These are phyloP conservation scores for Pyricularia grisea DNA, from an alignment of 2,329 filamentous ascomycete species.

Conservation along the genomic window DNA sequence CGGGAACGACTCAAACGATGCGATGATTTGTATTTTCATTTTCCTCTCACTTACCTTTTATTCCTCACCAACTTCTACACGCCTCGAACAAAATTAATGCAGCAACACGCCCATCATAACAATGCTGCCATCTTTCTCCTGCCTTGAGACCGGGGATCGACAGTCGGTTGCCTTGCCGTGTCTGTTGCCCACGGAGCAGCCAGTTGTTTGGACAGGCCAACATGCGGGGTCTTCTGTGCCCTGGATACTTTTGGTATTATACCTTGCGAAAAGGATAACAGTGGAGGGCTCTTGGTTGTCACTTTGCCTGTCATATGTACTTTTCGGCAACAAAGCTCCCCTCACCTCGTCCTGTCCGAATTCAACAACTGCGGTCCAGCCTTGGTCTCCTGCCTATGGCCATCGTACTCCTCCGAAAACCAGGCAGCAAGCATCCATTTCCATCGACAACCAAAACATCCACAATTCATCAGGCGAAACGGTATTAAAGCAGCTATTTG, in stretches of 20 bases:
- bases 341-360: not conserved
- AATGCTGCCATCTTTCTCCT: not conserved
- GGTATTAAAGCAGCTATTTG: not conserved
- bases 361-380: not conserved
- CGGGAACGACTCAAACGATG: constrained; percentile 9
- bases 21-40: not conserved
- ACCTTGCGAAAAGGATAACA: not conserved
- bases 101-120: not conserved
- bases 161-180: not conserved
- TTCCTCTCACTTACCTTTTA: not conserved
- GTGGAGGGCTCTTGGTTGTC: not conserved
- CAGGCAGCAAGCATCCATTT: not conserved
- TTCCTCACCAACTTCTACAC: not conserved
- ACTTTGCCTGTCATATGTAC: not conserved
- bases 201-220: not conserved
- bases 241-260: not conserved
- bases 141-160: not conserved
- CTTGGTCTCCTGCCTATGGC: not conserved
- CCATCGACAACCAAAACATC: not conserved
- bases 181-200: not conserved
- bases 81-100: not conserved
- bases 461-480: not conserved
- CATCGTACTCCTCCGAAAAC: not conserved
- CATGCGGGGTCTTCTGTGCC: not conserved
- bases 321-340: not conserved